Evolutionary conservation across 352 stramenopile genomes (phyloP).

Genomic region (Pythium sp.): DNA sequence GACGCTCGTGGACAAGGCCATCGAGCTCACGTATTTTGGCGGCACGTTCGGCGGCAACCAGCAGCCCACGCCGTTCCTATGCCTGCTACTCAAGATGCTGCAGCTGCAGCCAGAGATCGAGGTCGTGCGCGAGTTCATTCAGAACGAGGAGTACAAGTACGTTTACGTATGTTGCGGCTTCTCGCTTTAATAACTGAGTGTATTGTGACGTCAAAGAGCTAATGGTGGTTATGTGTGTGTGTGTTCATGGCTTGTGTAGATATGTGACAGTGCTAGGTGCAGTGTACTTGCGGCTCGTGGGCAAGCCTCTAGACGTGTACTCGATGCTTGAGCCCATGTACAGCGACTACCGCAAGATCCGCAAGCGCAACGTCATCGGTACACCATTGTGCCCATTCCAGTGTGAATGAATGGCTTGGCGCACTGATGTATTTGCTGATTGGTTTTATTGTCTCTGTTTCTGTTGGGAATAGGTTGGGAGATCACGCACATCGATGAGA

Average conservation of each 20-base stretch:
- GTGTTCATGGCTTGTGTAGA: constrained; percentile 15
- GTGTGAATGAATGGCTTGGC: background rate
- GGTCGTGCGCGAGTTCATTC: constrained; percentile 92
- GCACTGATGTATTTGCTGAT: constrained; percentile 1
- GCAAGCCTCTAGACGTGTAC: constrained; percentile 91
- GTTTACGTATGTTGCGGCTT: constrained; percentile 16
- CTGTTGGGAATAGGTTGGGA: constrained; percentile 65
- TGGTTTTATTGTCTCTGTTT: background rate
- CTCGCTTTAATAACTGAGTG: background rate
- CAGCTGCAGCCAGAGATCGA: constrained; percentile 97
- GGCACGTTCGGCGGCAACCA: constrained; percentile 94
- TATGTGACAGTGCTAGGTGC: constrained; percentile 95
- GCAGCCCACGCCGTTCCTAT: constrained; percentile 97
- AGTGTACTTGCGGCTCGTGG: constrained; percentile 96
- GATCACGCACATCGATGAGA: constrained; percentile 95
- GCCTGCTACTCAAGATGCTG: constrained; percentile 97
- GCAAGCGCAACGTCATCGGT: constrained; percentile 78
- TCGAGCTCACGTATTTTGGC: constrained; percentile 91
- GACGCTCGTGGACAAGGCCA: constrained; percentile 96
- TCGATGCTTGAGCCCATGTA: constrained; percentile 94
- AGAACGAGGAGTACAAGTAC: constrained; percentile 97
- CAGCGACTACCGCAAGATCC: constrained; percentile 95
- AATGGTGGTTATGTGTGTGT: background rate
- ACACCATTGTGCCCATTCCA: background rate
- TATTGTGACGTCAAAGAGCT: background rate